Percentiles rank a stretch among this genome's conserved stretches.
These are phyloP conservation scores for Phialophora macrospora DNA, from an alignment of 2,329 filamentous ascomycete genomes.

Conservation along the genomic window DNA sequence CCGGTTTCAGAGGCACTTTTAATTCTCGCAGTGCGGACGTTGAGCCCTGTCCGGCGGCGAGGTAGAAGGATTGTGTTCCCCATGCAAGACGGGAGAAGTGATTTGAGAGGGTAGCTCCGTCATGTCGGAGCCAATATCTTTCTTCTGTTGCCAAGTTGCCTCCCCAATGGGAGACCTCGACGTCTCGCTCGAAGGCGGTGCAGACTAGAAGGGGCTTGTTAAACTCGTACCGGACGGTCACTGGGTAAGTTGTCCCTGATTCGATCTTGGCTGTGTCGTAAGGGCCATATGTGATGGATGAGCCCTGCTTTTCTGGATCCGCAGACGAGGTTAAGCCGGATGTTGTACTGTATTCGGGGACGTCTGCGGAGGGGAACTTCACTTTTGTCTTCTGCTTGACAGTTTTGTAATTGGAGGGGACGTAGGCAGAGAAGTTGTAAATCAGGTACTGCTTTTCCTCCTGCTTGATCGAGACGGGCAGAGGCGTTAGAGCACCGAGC, in stretches of 20 bases:
- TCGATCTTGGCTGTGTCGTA: conserved; percentile 72
- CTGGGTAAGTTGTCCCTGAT: conserved; percentile 74
- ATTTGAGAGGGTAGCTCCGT: conserved; percentile 75
- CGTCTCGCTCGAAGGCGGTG: conserved; percentile 78
- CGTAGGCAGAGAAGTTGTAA: conserved; percentile 85
- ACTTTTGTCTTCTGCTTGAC: conserved; percentile 96
- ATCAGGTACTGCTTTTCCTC: conserved; percentile 83
- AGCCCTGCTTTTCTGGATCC: conserved; percentile 80
- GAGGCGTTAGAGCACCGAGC: conserved; percentile 76
- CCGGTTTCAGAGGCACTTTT: conserved; percentile 75
- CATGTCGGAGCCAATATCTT: conserved; percentile 84
- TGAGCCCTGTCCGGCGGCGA: conserved; percentile 60
- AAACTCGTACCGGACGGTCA: conserved; percentile 89
- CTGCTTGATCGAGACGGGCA: conserved; percentile 83
- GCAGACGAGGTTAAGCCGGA: conserved; percentile 60
- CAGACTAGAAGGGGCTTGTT: conserved; percentile 87
- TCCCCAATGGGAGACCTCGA: conserved; percentile 98
- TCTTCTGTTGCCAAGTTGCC: conserved; percentile 96
- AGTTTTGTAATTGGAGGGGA: conserved; percentile 80
- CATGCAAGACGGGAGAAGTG: conserved; percentile 79
- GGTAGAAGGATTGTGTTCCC: conserved; percentile 72
- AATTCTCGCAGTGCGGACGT: conserved; percentile 81
- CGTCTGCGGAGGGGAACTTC: conserved; percentile 77
- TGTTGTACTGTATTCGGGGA: conserved; percentile 84
- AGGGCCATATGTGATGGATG: conserved; percentile 86